Conservation (phyloP, 805 yeast genomes). For the Pichia cabralensis region DNA sequence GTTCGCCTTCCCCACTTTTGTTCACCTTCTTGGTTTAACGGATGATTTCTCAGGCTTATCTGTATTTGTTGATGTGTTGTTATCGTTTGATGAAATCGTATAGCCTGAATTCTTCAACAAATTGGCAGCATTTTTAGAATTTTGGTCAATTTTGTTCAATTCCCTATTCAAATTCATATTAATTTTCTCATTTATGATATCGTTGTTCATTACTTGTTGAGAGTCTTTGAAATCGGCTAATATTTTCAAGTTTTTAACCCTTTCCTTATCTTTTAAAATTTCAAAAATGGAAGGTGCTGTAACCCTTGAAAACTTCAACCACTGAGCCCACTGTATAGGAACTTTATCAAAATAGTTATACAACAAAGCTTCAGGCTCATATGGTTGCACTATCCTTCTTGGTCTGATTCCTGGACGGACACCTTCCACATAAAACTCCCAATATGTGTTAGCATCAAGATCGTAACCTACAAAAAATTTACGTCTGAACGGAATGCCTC, state of each 20-base stretch:
- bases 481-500: conserved; percentile 58
- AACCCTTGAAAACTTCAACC: conserved; percentile 60
- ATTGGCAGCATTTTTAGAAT: conserved; percentile 3
- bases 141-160: conserved; percentile 12
- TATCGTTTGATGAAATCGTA: not conserved
- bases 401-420: conserved; percentile 26
- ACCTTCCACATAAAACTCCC: conserved; percentile 60
- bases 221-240: conserved; percentile 39
- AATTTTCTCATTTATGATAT: conserved; percentile 12
- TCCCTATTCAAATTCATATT: conserved; percentile 17
- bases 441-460: conserved; percentile 73
- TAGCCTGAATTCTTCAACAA: conserved; percentile 1
- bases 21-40: conserved; percentile 1
- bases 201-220: conserved; percentile 25
- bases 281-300: conserved; percentile 56
- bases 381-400: conserved; percentile 57
- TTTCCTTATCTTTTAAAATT: conserved; percentile 42
- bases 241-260: conserved; percentile 44
- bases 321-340: conserved; percentile 71
- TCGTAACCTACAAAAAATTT: conserved; percentile 70
- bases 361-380: conserved; percentile 34
- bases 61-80: too few relatives aligned
- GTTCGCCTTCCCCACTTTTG: too few relatives aligned
- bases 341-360: conserved; percentile 51
- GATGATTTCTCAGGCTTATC: conserved; percentile 1